Base-by-base conservation (phyloP, 1,284 basidiomycete genomes). In the Trichosporon ovoides region DNA sequence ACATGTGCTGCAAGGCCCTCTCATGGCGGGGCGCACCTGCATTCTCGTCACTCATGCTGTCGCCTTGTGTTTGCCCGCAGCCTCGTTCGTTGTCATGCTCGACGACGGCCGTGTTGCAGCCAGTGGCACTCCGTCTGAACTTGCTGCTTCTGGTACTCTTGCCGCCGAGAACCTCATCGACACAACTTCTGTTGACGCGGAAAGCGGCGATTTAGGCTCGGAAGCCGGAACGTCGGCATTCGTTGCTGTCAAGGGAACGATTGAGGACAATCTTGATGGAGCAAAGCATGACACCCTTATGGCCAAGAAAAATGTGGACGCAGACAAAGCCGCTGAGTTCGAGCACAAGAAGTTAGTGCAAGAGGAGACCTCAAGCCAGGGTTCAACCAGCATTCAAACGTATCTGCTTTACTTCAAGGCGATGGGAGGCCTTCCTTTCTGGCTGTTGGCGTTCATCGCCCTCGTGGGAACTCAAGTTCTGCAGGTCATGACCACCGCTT, bases 221-320 rank as follows among this genome's bases (percentile, higher is more conserved):
- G 6, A 1, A 38, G 19, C 33, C 14, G 19, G 33, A 16, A 35
- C 18, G 1, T 35, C 33, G 12, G 43, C 43, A 11, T 48, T 28
- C 22, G 28, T 22, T 9, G 16, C 24, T 18, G 20, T 52, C 10
- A 28, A 53, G 7, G 66, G 68, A 22, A 63, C 61, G 24, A 68
- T 71, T 33, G 74, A 74, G 50, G 68, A 68, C 6, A 61, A 70
- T 16, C 62, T 77, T 11, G 73, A 75, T 34, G 84, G 87, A 57
- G 87, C 87, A 63, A 87, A 91, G 58, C 85, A 85, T 57, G 83
- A 85, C 53, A 83, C 84, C 0, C 84, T 83, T 56, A 55, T 73
- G 28, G 58, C 63, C 3, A 56, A 67, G 35, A 74, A 76, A 58
- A 59, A 66, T 43, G 56, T 62, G 11, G 68, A 72, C 16, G 66